phyloP scores from a whole-genome alignment of 2,329 filamentous ascomycete species.

The Colletotrichum siamense region DNA sequence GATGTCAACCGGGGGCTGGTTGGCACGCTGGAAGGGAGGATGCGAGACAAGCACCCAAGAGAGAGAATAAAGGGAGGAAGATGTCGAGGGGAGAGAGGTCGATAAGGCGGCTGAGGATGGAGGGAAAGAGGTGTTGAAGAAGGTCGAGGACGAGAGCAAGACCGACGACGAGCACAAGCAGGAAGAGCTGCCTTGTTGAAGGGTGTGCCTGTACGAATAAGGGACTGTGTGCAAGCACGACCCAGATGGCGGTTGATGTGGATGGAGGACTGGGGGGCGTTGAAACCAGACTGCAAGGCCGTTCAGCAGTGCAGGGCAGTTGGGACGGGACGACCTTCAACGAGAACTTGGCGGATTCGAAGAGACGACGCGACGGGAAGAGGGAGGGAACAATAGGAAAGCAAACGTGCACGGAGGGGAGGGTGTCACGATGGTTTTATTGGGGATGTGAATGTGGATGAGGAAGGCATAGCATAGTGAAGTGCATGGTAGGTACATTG shows the following conservation, averaged over 20 bases:
- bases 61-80: background rate
- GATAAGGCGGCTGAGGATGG: background rate
- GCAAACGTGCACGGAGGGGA: background rate
- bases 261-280: slow-evolving; percentile 2
- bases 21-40: slow-evolving; percentile 1
- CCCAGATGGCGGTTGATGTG: background rate
- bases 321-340: slow-evolving; percentile 11
- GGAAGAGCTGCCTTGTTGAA: background rate
- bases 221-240: background rate
- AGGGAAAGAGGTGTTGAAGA: background rate
- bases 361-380: background rate
- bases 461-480: background rate
- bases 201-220: background rate
- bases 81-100: background rate
- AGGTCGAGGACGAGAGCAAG: background rate
- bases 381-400: background rate
- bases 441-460: background rate
- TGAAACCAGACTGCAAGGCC: slow-evolving; percentile 5
- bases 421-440: slow-evolving; percentile 23
- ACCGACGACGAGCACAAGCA: background rate
- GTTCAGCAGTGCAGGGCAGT: slow-evolving; percentile 4
- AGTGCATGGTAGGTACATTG: background rate
- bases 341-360: slow-evolving; percentile 8
- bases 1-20: slow-evolving; percentile 15
- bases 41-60: background rate